These are phyloP conservation scores for Kuraishia piskuri DNA, from an alignment of 805 yeast species.

Conservation along the genomic window DNA sequence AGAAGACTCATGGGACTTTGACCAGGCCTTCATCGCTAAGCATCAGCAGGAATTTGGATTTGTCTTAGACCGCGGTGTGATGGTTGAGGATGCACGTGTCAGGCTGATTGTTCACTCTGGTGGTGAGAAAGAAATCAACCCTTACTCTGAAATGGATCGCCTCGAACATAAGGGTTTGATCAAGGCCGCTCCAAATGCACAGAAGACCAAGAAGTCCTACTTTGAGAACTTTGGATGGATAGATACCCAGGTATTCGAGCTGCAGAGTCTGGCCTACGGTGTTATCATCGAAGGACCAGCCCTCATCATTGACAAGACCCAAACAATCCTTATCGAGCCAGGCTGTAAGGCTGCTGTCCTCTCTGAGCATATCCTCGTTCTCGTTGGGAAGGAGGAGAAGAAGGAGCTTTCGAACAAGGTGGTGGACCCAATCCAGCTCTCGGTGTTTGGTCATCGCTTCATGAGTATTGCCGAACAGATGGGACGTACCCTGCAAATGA, in stretches of 20 bases:
- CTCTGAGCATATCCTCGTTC: conserved; percentile 23
- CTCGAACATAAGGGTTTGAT: neutral
- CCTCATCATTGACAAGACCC: conserved; percentile 25
- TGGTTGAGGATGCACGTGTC: conserved; percentile 36
- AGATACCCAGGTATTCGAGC: conserved; percentile 12
- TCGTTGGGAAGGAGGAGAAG: conserved; percentile 10
- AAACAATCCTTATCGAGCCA: conserved; percentile 27
- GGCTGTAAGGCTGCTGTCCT: conserved; percentile 21
- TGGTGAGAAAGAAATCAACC: neutral
- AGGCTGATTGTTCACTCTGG: conserved; percentile 56
- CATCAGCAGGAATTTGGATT: conserved; percentile 26
- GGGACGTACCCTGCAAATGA: conserved; percentile 37
- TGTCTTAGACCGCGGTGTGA: conserved; percentile 15
- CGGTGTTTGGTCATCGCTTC: conserved; percentile 36
- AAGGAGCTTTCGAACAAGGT: conserved; percentile 30
- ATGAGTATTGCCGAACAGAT: conserved; percentile 43
- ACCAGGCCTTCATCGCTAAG: conserved; percentile 13
- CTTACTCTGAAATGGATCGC: neutral
- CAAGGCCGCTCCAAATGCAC: neutral
- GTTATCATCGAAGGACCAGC: conserved; percentile 20
- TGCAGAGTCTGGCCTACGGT: conserved; percentile 15
- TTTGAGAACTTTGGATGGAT: conserved; percentile 17
- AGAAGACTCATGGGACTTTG: conserved; percentile 13
- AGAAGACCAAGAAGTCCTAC: conserved; percentile 3
- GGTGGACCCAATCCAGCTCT: conserved; percentile 34